Percentiles rank a stretch among this genome's conserved stretches.
Evolutionary conservation across 176 grass and related monocot genomes (phyloP).

Genomic region (Rhipidocladum racemiflorum): DNA sequence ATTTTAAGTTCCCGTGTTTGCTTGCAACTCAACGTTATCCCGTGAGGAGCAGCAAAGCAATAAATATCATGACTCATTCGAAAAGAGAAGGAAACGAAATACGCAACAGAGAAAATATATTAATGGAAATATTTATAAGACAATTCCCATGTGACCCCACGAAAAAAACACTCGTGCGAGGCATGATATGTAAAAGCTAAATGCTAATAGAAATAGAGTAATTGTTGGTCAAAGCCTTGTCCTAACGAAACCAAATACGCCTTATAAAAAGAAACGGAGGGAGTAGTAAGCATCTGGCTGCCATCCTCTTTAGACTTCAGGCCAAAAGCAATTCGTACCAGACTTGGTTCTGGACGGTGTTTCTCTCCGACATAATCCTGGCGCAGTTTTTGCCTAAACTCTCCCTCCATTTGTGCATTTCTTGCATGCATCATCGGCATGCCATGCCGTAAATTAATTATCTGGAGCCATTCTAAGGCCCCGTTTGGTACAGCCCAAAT

Average conservation of each 20-base stretch:
- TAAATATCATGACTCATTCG: background rate
- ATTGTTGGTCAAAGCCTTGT: too few species aligned
- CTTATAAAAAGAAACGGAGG: too few species aligned
- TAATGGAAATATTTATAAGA: background rate
- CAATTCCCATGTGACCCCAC: background rate
- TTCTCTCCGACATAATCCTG: background rate
- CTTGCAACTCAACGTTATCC: conserved; percentile 13
- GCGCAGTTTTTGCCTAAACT: background rate
- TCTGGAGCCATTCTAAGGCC: background rate
- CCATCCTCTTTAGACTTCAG: background rate
- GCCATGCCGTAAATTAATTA: background rate
- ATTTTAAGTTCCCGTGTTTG: background rate
- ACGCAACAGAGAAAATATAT: background rate
- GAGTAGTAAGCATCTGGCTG: too few species aligned
- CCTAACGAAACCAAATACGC: too few species aligned
- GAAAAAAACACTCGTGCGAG: background rate
- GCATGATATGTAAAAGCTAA: background rate
- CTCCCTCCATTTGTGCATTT: background rate
- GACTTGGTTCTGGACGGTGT: background rate
- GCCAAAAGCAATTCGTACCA: background rate
- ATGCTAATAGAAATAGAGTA: background rate
- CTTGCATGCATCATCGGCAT: background rate
- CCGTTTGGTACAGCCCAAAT: too few species aligned
- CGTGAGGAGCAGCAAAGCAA: background rate
- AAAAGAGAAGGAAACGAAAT: background rate